Evolutionary conservation across 2,329 filamentous ascomycete genomes (phyloP).

Genomic region (Pleurostoma richardsiae): DNA sequence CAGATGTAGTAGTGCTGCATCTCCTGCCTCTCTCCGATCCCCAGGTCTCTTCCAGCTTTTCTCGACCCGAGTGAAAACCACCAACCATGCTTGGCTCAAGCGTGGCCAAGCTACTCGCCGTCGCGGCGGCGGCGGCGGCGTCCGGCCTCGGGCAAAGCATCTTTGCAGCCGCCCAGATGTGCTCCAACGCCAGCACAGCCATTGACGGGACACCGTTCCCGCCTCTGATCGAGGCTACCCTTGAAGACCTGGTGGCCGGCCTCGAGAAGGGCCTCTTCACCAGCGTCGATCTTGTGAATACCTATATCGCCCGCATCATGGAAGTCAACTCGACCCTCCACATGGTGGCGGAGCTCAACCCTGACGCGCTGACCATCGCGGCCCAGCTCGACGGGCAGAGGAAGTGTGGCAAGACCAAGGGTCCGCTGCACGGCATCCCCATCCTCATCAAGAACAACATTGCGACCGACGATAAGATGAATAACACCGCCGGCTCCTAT

Average conservation of each 20-base stretch:
- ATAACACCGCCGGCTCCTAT: conserved; percentile 59
- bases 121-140: background rate
- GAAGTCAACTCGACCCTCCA: conserved; percentile 25
- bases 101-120: too few relatives aligned
- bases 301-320: conserved; percentile 20
- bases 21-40: too few relatives aligned
- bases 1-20: too few relatives aligned
- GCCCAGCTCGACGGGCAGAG: conserved; percentile 24
- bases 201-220: conserved; percentile 15
- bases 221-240: conserved; percentile 22
- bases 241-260: conserved; percentile 24
- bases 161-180: background rate
- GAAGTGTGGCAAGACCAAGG: conserved; percentile 10
- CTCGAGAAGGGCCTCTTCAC: conserved; percentile 25
- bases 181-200: background rate
- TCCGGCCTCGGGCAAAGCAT: background rate
- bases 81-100: too few relatives aligned
- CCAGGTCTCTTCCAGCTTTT: too few relatives aligned
- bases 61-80: too few relatives aligned
- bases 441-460: conserved; percentile 66
- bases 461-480: conserved; percentile 56
- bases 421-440: conserved; percentile 59
- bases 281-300: conserved; percentile 27
- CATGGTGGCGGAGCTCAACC: conserved; percentile 29
- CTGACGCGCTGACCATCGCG: conserved; percentile 32